phyloP scores from a whole-genome alignment of 352 stramenopile genomes.

The Globisporangium mamillatum region DNA sequence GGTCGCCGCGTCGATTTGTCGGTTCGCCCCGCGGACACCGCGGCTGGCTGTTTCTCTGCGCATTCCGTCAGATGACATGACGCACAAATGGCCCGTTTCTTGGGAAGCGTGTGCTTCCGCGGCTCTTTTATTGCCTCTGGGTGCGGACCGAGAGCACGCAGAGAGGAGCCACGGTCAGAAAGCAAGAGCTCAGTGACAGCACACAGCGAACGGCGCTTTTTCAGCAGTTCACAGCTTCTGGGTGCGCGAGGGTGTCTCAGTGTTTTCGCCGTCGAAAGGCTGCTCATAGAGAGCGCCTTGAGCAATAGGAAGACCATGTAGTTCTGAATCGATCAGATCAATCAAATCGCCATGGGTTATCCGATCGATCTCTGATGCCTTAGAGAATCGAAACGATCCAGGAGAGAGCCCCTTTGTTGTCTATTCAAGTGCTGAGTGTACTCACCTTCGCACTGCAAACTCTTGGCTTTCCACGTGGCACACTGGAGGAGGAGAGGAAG shows the following conservation, averaged over 20 bases:
- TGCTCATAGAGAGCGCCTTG: too few species aligned
- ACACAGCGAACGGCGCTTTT: neutral
- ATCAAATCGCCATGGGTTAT: too few species aligned
- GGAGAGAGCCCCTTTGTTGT: neutral
- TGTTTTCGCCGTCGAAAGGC: too few species aligned
- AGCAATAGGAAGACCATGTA: too few species aligned
- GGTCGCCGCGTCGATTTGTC: constrained; percentile 12
- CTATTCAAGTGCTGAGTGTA: neutral
- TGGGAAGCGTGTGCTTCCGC: neutral
- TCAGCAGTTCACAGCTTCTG: neutral
- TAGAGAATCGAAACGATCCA: too few species aligned
- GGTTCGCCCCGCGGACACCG: neutral
- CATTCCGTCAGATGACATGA: constrained; percentile 1
- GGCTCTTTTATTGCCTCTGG: constrained; percentile 15
- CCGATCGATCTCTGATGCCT: too few species aligned
- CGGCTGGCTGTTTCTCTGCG: neutral
- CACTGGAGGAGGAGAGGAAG: neutral
- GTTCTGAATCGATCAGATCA: too few species aligned
- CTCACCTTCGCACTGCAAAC: neutral
- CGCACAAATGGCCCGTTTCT: constrained; percentile 2
- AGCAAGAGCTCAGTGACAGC: neutral
- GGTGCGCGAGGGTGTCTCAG: too few species aligned
- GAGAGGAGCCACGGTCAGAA: neutral
- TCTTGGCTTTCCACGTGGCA: neutral
- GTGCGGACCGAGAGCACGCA: neutral